Conservation (phyloP, 441 rosid genomes). For the Erodium texanum region DNA sequence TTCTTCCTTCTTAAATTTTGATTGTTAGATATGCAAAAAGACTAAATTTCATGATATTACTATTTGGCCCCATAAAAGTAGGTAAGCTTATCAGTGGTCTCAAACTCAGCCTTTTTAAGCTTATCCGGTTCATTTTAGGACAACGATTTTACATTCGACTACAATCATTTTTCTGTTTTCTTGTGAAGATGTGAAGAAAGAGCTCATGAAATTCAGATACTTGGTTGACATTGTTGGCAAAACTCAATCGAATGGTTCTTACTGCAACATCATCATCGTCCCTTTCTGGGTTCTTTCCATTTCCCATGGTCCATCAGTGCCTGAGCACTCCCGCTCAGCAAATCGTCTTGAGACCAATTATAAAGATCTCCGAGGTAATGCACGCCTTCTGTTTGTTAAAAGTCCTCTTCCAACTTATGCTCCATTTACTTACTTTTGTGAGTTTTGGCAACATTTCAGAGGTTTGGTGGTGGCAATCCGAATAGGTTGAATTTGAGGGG, state of each 20-base stretch:
- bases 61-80: background rate
- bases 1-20: too few relatives aligned
- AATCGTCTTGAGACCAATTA: slow-evolving; percentile 13
- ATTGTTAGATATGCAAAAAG: too few relatives aligned
- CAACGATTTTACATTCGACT: background rate
- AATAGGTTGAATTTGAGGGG: slow-evolving; percentile 22
- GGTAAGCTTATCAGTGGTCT: background rate
- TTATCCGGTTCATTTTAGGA: background rate
- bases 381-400: background rate
- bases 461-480: slow-evolving; percentile 16
- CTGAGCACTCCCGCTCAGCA: slow-evolving; percentile 26
- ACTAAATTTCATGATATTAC: background rate
- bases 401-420: background rate
- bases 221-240: background rate
- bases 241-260: background rate
- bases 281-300: slow-evolving; percentile 28
- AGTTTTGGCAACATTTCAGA: slow-evolving; percentile 26
- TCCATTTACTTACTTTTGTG: background rate
- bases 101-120: background rate
- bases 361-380: slow-evolving; percentile 23
- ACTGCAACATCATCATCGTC: slow-evolving; percentile 14
- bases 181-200: background rate
- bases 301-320: slow-evolving; percentile 21
- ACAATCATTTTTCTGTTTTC: background rate
- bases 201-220: background rate